Evolutionary conservation across 2,329 filamentous ascomycete genomes (phyloP), one percentile per base, ranked within the genome.

Genomic region (Phyllosticta paracitricarpa): DNA sequence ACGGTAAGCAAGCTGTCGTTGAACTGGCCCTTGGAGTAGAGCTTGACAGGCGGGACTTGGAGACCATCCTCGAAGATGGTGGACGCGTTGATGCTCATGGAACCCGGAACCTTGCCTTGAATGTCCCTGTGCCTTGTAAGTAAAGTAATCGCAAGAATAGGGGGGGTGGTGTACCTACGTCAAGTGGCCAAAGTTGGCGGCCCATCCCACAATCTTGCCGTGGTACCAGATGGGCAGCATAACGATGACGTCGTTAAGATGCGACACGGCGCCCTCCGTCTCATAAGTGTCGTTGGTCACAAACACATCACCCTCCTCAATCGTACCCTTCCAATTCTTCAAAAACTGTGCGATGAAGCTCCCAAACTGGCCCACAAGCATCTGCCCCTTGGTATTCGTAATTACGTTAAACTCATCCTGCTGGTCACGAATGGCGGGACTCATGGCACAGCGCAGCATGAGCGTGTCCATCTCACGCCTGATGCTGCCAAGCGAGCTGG

Each of bases 391-490:
- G 0, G 71, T 70, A 52, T 79, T 78, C 4, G 79, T 80, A 57
- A 81, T 79, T n/a, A 81, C 78, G 33, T 81, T 81, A 68, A 80
- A 81, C 62, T 81, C 78, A 28, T 81, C 79, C 63, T 81, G 78
- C 56, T 81, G 78, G 57, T 81, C 78, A 19, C 79, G 72, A 52
- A 81, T 80, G 0, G 77, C 78, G 0, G 79, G 78, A 2, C 77
- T 79, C 78, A 81, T 80, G 52, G 77, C 76, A 59, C 77, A 78
- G 8, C 78, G 74, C n/a, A 80, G 72, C 73, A 81, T 79, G 33
- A 80, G 70, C 0, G 76, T 77, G 61, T 81, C 79, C 79, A 81
- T 81, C 63, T 81, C 78, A 28, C 75, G 72, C 40, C 79, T 72
- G 54, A 78, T 79, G 0, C 78, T 79, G 8, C 73, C 75, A 9